Percentiles rank a stretch among this genome's conserved stretches.
phyloP scores from a whole-genome alignment of 2,329 filamentous ascomycete species.

The Alternaria postmessia region DNA sequence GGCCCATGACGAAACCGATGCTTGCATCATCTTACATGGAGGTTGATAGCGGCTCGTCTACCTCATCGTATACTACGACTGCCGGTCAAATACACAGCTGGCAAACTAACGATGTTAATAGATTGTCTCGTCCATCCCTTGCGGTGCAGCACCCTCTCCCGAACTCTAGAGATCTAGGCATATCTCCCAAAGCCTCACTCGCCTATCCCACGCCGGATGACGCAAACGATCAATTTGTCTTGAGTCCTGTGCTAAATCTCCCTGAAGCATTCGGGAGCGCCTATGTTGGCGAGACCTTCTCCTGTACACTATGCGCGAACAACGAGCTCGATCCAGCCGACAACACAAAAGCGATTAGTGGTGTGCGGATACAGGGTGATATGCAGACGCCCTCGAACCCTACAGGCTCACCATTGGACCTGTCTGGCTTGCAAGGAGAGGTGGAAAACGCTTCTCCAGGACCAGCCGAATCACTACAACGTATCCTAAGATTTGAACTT shows the following conservation, averaged over 20 bases:
- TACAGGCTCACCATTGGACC: conserved; percentile 65
- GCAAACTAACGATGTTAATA: conserved; percentile 47
- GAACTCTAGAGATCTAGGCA: conserved; percentile 59
- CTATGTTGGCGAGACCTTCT: conserved; percentile 94
- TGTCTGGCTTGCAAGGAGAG: conserved; percentile 57
- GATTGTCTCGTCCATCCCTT: conserved; percentile 82
- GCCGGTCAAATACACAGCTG: neutral
- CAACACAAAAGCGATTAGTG: conserved; percentile 66
- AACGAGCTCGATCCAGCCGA: conserved; percentile 69
- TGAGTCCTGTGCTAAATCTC: conserved; percentile 75
- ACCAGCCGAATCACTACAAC: conserved; percentile 76
- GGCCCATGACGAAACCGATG: neutral
- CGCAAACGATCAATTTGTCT: conserved; percentile 62
- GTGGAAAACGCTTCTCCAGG: conserved; percentile 52
- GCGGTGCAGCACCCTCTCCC: conserved; percentile 73
- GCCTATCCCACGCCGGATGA: conserved; percentile 68
- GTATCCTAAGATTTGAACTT: conserved; percentile 83
- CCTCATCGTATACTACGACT: neutral
- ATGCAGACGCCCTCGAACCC: conserved; percentile 91
- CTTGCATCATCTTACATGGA: neutral
- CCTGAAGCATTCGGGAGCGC: conserved; percentile 92
- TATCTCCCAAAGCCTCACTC: conserved; percentile 68
- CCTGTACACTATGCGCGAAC: conserved; percentile 94
- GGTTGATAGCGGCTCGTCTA: neutral
- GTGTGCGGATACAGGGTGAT: conserved; percentile 85